These are phyloP conservation scores for Xylaria digitata DNA, from an alignment of 2,329 filamentous ascomycete species.

Conservation along the genomic window DNA sequence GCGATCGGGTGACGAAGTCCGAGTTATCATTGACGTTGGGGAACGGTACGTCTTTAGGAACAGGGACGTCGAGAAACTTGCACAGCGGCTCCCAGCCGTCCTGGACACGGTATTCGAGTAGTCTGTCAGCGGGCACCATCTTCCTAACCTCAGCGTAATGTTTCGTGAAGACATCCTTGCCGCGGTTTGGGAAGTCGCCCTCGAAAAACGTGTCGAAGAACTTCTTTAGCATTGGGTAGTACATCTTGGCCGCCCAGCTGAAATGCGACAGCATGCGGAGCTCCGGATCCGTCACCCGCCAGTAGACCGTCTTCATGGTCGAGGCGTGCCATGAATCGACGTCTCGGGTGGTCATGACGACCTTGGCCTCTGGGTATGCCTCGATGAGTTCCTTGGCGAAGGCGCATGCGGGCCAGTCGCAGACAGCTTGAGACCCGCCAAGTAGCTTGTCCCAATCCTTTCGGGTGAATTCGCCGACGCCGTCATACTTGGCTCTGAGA, in stretches of 20 bases:
- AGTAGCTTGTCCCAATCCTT: slow-evolving; percentile 77
- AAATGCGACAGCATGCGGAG: slow-evolving; percentile 65
- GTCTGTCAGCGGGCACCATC: slow-evolving; percentile 48
- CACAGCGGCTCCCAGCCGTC: slow-evolving; percentile 54
- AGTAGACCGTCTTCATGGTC: slow-evolving; percentile 75
- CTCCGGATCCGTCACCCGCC: slow-evolving; percentile 73
- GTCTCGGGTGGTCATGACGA: slow-evolving; percentile 74
- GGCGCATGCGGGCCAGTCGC: slow-evolving; percentile 74
- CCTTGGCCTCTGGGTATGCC: slow-evolving; percentile 78
- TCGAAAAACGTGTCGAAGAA: slow-evolving; percentile 77
- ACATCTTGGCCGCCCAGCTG: slow-evolving; percentile 74
- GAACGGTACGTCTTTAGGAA: slow-evolving; percentile 52
- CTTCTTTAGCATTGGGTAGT: slow-evolving; percentile 76
- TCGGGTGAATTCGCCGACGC: slow-evolving; percentile 70
- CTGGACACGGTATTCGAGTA: slow-evolving; percentile 50
- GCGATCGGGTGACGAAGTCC: slow-evolving; percentile 60
- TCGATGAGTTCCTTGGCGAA: slow-evolving; percentile 77
- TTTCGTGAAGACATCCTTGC: slow-evolving; percentile 69
- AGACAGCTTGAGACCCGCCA: slow-evolving; percentile 73
- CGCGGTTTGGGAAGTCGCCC: slow-evolving; percentile 72
- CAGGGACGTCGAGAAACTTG: slow-evolving; percentile 51
- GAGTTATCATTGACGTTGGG: slow-evolving; percentile 61
- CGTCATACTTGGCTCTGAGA: slow-evolving; percentile 67
- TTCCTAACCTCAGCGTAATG: slow-evolving; percentile 48
- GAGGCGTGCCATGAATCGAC: slow-evolving; percentile 72